A percentile compares a stretch with the other conserved stretches of the same genome.
Conservation (phyloP, 1,284 basidiomycete genomes). For the Porodaedalea pini region DNA sequence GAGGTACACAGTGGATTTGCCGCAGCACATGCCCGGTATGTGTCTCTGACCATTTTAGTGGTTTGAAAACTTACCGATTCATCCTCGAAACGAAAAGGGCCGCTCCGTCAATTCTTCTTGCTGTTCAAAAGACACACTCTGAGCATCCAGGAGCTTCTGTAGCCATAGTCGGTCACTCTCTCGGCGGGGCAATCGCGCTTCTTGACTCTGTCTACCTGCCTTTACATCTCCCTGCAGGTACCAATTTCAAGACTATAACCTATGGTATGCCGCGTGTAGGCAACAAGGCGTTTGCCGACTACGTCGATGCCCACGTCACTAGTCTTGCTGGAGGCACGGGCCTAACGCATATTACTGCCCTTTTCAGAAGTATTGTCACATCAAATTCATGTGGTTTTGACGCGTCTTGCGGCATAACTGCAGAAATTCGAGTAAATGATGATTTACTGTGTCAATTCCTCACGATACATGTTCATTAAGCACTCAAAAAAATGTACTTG, state of each 20-base stretch:
- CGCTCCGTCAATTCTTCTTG: slow-evolving; percentile 43
- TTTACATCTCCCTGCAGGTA: slow-evolving; percentile 33
- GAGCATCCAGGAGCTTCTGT: slow-evolving; percentile 38
- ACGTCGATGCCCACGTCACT: slow-evolving; percentile 44
- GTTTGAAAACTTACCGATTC: neutral
- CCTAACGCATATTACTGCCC: slow-evolving; percentile 47
- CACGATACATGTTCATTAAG: too few relatives aligned
- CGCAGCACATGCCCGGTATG: slow-evolving; percentile 49
- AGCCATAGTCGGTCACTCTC: slow-evolving; percentile 52
- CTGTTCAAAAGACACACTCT: slow-evolving; percentile 42
- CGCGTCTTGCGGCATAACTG: too few relatives aligned
- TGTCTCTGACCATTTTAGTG: neutral
- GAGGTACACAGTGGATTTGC: slow-evolving; percentile 57
- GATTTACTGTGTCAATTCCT: too few relatives aligned
- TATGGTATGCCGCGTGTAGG: slow-evolving; percentile 64
- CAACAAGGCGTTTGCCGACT: slow-evolving; percentile 57
- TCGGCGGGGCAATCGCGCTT: slow-evolving; percentile 52
- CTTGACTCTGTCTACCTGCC: slow-evolving; percentile 42
- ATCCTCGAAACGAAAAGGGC: slow-evolving; percentile 34
- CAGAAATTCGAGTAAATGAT: too few relatives aligned
- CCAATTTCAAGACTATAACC: slow-evolving; percentile 33
- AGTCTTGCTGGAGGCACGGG: slow-evolving; percentile 21
- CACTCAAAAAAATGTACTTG: too few relatives aligned
- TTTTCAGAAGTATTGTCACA: slow-evolving; percentile 27
- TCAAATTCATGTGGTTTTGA: too few relatives aligned